Evolutionary conservation across 352 stramenopile genomes (phyloP).

Genomic region (Phytophthora ramorum): DNA sequence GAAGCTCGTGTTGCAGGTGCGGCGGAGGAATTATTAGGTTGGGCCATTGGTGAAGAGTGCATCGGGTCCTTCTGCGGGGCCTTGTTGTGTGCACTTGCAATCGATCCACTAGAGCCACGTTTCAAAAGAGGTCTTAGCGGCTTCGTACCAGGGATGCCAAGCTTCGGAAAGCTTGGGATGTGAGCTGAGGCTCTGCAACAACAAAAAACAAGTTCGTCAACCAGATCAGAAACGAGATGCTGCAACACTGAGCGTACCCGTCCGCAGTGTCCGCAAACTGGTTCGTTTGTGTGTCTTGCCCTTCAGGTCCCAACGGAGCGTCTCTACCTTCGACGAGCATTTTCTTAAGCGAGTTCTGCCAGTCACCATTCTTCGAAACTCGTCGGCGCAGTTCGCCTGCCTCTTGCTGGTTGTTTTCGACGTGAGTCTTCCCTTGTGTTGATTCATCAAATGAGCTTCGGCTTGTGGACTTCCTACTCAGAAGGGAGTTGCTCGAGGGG

Average conservation of each 20-base stretch:
- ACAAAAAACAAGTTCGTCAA: not conserved
- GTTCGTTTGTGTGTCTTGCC: slow-evolving; percentile 14
- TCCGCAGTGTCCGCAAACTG: slow-evolving; percentile 2
- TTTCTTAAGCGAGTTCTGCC: slow-evolving; percentile 68
- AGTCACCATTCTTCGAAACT: slow-evolving; percentile 38
- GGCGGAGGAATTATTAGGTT: not conserved
- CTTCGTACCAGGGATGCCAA: slow-evolving; percentile 60
- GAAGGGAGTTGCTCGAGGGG: slow-evolving; percentile 54
- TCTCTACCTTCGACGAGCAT: slow-evolving; percentile 55
- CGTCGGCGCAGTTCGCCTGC: slow-evolving; percentile 4
- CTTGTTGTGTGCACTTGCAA: slow-evolving; percentile 8
- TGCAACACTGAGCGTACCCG: slow-evolving; percentile 3
- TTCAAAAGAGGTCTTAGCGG: slow-evolving; percentile 41
- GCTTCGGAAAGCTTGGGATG: slow-evolving; percentile 57
- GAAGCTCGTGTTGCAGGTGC: slow-evolving; percentile 1
- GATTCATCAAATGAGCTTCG: slow-evolving; percentile 10
- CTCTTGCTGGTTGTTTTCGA: slow-evolving; percentile 28
- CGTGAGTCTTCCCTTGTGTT: not conserved
- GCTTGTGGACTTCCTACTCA: slow-evolving; percentile 8
- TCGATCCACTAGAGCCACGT: slow-evolving; percentile 28
- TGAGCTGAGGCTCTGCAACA: slow-evolving; percentile 36
- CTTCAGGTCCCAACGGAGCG: slow-evolving; percentile 5
- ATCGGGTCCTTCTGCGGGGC: slow-evolving; percentile 14
- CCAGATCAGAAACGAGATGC: not conserved
- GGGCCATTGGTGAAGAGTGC: not conserved